Conservation (phyloP, 2,329 filamentous ascomycete species). For the Paecilomyces fulvus region DNA sequence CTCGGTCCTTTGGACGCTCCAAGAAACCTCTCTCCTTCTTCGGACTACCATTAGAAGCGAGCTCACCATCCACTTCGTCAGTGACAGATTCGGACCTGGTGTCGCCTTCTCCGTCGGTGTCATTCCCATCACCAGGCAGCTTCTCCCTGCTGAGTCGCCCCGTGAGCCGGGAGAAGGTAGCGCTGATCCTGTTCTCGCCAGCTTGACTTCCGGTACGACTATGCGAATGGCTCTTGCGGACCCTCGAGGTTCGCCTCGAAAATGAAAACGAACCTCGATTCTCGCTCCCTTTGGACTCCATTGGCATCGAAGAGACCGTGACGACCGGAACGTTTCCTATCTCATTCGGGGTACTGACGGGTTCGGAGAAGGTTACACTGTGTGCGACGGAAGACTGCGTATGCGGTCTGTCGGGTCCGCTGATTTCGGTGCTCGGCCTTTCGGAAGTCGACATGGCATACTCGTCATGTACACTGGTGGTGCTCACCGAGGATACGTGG, state of each 20-base stretch:
- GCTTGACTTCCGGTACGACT: slow-evolving; percentile 28
- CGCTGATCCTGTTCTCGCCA: slow-evolving; percentile 27
- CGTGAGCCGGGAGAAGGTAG: slow-evolving; percentile 28
- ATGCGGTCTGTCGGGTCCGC: slow-evolving; percentile 15
- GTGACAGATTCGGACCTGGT: slow-evolving; percentile 10
- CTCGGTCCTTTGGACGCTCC: slow-evolving; percentile 5
- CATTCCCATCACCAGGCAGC: slow-evolving; percentile 17
- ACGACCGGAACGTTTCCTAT: slow-evolving; percentile 10
- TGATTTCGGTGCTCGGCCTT: slow-evolving; percentile 32
- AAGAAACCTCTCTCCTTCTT: slow-evolving; percentile 1
- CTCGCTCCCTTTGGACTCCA: slow-evolving; percentile 15
- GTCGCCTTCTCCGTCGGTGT: slow-evolving; percentile 17
- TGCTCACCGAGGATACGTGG: slow-evolving; percentile 9
- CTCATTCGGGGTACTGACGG: slow-evolving; percentile 6
- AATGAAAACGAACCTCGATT: slow-evolving; percentile 14
- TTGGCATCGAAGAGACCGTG: slow-evolving; percentile 17
- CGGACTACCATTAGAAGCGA: not conserved
- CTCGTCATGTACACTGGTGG: slow-evolving; percentile 13
- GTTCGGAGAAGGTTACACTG: slow-evolving; percentile 22
- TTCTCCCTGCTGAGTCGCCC: slow-evolving; percentile 23
- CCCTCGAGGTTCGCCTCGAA: slow-evolving; percentile 21
- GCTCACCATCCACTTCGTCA: not conserved
- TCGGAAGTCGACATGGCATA: slow-evolving; percentile 14
- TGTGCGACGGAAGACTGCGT: slow-evolving; percentile 5
- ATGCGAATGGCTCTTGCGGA: slow-evolving; percentile 22